Conservation (phyloP, 2,329 filamentous ascomycete species). For the Metarhizium guizhouense region DNA sequence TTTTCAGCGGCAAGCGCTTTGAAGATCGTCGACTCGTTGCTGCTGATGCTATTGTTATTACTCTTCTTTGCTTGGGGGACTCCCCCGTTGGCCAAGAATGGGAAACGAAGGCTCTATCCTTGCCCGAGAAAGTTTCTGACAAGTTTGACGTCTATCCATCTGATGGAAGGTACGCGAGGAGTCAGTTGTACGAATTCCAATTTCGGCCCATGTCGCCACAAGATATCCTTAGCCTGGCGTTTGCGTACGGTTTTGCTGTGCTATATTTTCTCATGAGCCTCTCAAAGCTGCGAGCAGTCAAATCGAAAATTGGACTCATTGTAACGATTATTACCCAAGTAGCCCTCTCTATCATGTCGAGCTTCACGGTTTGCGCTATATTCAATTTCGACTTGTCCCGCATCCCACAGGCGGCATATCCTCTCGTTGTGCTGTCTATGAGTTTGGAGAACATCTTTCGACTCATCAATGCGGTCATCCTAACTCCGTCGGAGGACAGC, state of each 20-base stretch:
- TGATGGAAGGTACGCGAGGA: constrained; percentile 43
- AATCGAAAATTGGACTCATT: constrained; percentile 65
- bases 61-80: constrained; percentile 59
- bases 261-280: constrained; percentile 60
- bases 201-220: constrained; percentile 63
- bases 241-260: constrained; percentile 56
- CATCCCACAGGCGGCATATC: constrained; percentile 66
- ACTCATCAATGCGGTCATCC: constrained; percentile 67
- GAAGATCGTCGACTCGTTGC: constrained; percentile 57
- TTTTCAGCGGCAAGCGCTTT: constrained; percentile 75
- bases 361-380: constrained; percentile 70
- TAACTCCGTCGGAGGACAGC: constrained; percentile 59
- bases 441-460: constrained; percentile 73
- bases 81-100: constrained; percentile 57
- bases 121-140: constrained; percentile 39
- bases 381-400: constrained; percentile 67
- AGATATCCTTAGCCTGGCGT: constrained; percentile 54
- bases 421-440: constrained; percentile 66
- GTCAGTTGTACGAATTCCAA: constrained; percentile 67
- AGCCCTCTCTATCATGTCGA: constrained; percentile 63
- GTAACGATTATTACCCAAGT: constrained; percentile 63
- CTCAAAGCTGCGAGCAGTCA: constrained; percentile 62
- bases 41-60: constrained; percentile 71
- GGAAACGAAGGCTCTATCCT: constrained; percentile 47
- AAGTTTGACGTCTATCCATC: constrained; percentile 59